Conservation (phyloP, 495 filamentous ascomycete genomes). For the Podospora tetraspora region DNA sequence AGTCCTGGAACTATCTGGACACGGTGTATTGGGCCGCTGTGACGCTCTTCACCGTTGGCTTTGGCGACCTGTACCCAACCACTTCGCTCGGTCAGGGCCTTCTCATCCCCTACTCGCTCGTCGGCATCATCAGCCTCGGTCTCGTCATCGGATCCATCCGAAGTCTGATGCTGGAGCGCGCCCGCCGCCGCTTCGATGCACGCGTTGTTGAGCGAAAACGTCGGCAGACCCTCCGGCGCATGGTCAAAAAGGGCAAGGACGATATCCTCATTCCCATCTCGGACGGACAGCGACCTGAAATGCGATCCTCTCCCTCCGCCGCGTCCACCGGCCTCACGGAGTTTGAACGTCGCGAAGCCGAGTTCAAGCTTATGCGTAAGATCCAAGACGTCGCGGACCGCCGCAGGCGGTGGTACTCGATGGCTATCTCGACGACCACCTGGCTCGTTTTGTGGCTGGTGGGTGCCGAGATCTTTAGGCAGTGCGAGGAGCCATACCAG, state of each 20-base stretch:
- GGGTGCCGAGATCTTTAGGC: slow-evolving; percentile 67
- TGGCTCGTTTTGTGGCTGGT: slow-evolving; percentile 75
- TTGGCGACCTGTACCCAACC: slow-evolving; percentile 61
- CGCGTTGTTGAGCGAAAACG: slow-evolving; percentile 68
- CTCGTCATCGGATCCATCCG: slow-evolving; percentile 79
- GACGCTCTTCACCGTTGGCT: slow-evolving; percentile 78
- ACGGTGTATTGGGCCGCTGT: slow-evolving; percentile 79
- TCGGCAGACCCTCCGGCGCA: slow-evolving; percentile 45
- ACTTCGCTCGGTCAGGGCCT: slow-evolving; percentile 56
- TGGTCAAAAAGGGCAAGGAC: slow-evolving; percentile 45
- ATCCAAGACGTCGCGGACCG: slow-evolving; percentile 61
- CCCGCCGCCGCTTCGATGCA: slow-evolving; percentile 61
- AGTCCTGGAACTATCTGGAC: slow-evolving; percentile 75
- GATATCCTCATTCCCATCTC: slow-evolving; percentile 48
- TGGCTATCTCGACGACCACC: slow-evolving; percentile 56
- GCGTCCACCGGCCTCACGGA: slow-evolving; percentile 36
- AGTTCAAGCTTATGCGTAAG: slow-evolving; percentile 79
- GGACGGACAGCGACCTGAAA: slow-evolving; percentile 12
- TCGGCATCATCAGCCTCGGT: slow-evolving; percentile 78
- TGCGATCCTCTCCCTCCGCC: background rate
- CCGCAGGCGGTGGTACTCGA: slow-evolving; percentile 62
- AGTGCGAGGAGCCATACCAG: slow-evolving; percentile 39
- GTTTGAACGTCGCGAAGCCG: slow-evolving; percentile 58
- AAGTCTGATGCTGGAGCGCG: slow-evolving; percentile 71
- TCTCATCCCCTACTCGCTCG: slow-evolving; percentile 72